Base-by-base conservation (phyloP, 2,329 filamentous ascomycete species). In the Zasmidium cellare region DNA sequence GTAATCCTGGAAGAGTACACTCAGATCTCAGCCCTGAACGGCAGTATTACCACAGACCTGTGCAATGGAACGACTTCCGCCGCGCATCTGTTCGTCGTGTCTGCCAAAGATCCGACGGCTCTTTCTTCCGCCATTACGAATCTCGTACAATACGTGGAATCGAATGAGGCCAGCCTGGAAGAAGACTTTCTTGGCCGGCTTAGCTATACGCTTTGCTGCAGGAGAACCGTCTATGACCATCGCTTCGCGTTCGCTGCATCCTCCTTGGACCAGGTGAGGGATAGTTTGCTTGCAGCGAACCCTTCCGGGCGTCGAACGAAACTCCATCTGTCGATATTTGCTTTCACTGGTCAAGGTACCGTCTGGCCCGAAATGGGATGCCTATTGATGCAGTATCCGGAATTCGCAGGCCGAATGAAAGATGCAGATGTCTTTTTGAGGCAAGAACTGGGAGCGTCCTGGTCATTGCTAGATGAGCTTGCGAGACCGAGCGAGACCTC, bases 261-360 rank as follows among this genome's bases (percentile, higher is more conserved):
- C 3, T 53, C 35, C 1, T 25, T 45, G 11, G 41, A 49, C 28
- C n/a, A n/a, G n/a, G n/a, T n/a, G n/a, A n/a, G n/a, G n/a, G n/a
- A n/a, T n/a, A n/a, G n/a, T n/a, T n/a, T n/a, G n/a, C n/a, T n/a
- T n/a, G n/a, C n/a, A n/a, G n/a, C n/a, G n/a, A n/a, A n/a, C n/a
- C n/a, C n/a, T n/a, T n/a, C n/a, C n/a, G n/a, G n/a, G n/a, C n/a
- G n/a, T n/a, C n/a, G n/a, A n/a, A n/a, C n/a, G n/a, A n/a, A n/a
- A n/a, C n/a, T n/a, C n/a, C n/a, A n/a, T n/a, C n/a, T n/a, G n/a
- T n/a, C n/a, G n/a, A n/a, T n/a, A n/a, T n/a, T n/a, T n/a, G n/a
- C n/a, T n/a, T n/a, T n/a, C n/a, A n/a, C n/a, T 22, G 63, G 65
- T 1, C 65, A 67, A 47, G 65, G 65, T 44, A 59, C 65, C 11